Percentiles rank a stretch among this genome's conserved stretches.
phyloP scores from a whole-genome alignment of 768 basidiomycete genomes.

The Pisolithus tinctorius region DNA sequence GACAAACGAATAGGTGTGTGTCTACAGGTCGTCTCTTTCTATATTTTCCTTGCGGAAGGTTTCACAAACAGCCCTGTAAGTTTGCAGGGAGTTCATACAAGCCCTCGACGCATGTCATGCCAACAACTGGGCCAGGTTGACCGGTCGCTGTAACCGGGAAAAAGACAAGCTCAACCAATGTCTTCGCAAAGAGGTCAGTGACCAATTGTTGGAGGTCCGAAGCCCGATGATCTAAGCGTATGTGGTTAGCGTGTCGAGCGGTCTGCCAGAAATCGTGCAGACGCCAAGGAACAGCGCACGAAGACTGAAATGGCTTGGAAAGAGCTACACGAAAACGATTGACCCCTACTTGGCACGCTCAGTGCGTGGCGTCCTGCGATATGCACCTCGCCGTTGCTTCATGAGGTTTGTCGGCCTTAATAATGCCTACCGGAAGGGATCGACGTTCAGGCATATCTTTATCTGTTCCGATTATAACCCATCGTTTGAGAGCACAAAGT shows the following conservation, averaged over 20 bases:
- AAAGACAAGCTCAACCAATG: constrained; percentile 67
- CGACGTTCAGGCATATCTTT: no score
- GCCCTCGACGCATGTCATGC: constrained; percentile 69
- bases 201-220: not conserved
- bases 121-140: constrained; percentile 55
- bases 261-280: constrained; percentile 51
- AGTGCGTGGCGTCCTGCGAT: no score
- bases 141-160: constrained; percentile 62
- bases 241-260: constrained; percentile 48
- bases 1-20: constrained; percentile 52
- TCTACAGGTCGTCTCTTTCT: not conserved
- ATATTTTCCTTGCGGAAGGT: not conserved
- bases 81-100: constrained; percentile 70
- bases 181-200: constrained; percentile 59
- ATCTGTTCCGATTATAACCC: no score
- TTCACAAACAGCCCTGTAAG: constrained; percentile 29
- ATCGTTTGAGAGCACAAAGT: no score
- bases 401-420: no score
- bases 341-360: no score
- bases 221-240: not conserved
- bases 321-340: constrained; percentile 51
- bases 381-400: no score
- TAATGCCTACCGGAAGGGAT: no score
- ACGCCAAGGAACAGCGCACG: constrained; percentile 47
- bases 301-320: constrained; percentile 56